These are phyloP conservation scores for Nepenthes mirabilis DNA, from an alignment of 148 eudicot genomes.

Conservation along the genomic window DNA sequence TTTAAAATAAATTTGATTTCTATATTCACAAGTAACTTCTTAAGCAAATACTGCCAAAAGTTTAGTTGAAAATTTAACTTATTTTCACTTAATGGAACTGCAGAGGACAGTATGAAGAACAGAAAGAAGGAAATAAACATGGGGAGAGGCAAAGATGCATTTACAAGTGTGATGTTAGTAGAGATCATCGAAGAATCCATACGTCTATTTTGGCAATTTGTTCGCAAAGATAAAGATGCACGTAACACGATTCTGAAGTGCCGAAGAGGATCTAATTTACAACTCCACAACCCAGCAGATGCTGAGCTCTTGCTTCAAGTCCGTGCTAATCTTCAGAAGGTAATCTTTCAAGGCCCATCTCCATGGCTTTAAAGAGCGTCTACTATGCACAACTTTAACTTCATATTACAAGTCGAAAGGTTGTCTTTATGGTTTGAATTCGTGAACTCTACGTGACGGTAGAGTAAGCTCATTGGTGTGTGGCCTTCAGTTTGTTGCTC, in stretches of 20 bases:
- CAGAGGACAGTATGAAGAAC: constrained; percentile 58
- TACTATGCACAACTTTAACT: no score
- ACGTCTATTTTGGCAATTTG: constrained; percentile 67
- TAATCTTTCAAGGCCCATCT: constrained; percentile 4
- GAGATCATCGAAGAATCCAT: constrained; percentile 80
- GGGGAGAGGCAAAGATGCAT: constrained; percentile 32
- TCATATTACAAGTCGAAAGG: no score
- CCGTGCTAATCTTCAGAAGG: constrained; percentile 53
- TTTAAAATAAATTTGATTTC: no score
- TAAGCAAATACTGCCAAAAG: no score
- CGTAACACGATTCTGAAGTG: constrained; percentile 8
- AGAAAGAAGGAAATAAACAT: constrained; percentile 34
- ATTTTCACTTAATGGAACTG: neutral
- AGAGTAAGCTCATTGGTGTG: neutral
- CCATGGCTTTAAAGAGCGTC: neutral
- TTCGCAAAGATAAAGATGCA: constrained; percentile 52
- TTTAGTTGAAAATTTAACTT: no score
- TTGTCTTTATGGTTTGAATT: no score
- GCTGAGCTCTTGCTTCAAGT: constrained; percentile 33
- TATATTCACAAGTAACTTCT: no score
- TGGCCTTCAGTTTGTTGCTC: neutral
- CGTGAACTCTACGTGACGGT: no score
- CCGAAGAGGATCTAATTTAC: constrained; percentile 17
- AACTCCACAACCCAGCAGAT: constrained; percentile 46
- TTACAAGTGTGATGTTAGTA: constrained; percentile 61